These are phyloP conservation scores for Balamuthia mandrillaris DNA, from an alignment of 208 protist genomes.

Conservation along the genomic window DNA sequence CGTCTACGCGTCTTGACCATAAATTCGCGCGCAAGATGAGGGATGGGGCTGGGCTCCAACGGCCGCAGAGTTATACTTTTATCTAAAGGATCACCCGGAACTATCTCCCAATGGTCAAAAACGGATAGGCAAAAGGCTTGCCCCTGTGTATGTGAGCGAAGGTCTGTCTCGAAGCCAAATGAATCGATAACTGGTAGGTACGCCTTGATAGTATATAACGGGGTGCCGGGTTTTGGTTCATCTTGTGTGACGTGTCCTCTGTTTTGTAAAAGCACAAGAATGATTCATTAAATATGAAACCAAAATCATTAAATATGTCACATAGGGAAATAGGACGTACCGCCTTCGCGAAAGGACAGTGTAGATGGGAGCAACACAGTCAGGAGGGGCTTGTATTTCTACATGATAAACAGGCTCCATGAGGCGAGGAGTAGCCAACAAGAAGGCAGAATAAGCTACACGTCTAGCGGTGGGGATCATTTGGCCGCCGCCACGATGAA, in stretches of 20 bases:
- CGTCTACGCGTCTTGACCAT: constrained; percentile 97
- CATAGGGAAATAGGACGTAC: constrained; percentile 28
- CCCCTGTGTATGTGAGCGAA: constrained; percentile 93
- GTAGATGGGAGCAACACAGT: constrained; percentile 79
- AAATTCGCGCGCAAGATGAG: constrained; percentile 96
- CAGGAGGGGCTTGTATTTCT: constrained; percentile 86
- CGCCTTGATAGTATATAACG: constrained; percentile 87
- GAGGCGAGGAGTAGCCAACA: constrained; percentile 86
- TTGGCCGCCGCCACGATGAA: constrained; percentile 74
- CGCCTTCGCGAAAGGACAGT: constrained; percentile 65
- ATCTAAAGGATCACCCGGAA: constrained; percentile 98
- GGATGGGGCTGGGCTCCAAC: constrained; percentile 87
- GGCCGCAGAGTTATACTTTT: constrained; percentile 86
- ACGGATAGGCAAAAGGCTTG: constrained; percentile 86
- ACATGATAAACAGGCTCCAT: constrained; percentile 96
- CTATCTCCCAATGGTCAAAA: constrained; percentile 94
- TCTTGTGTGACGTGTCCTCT: constrained; percentile 87
- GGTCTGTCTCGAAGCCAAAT: constrained; percentile 98
- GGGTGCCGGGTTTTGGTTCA: constrained; percentile 91
- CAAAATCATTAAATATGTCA: constrained; percentile 15
- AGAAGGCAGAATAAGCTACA: constrained; percentile 89
- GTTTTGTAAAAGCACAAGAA: no score
- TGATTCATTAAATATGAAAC: background rate
- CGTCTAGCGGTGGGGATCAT: constrained; percentile 86
- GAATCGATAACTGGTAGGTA: constrained; percentile 96